Conservation (phyloP, 768 basidiomycete genomes). For the Mycena floridula region DNA sequence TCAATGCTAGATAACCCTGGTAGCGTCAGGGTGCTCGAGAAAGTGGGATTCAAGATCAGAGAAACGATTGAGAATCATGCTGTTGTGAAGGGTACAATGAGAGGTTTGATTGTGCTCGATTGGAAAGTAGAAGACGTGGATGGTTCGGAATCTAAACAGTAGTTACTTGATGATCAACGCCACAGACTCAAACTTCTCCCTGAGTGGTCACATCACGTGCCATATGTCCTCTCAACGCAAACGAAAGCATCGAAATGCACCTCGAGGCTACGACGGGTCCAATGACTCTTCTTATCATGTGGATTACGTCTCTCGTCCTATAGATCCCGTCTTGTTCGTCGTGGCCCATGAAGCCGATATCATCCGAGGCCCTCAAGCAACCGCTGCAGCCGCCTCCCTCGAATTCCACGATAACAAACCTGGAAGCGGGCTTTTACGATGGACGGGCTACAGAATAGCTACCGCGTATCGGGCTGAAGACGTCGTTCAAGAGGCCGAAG, state of each 20-base stretch:
- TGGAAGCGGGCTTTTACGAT: constrained; percentile 15
- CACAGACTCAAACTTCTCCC: too few species aligned
- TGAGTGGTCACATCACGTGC: too few species aligned
- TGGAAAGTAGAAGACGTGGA: constrained; percentile 14
- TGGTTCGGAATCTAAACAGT: too few species aligned
- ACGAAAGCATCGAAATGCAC: too few species aligned
- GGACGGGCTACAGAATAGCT: constrained; percentile 15
- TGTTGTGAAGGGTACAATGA: constrained; percentile 29
- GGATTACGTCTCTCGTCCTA: too few species aligned
- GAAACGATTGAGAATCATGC: constrained; percentile 32
- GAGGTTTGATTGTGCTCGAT: constrained; percentile 28
- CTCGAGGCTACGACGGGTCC: too few species aligned
- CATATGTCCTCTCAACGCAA: too few species aligned
- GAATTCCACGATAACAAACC: constrained; percentile 8
- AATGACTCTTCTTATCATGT: too few species aligned
- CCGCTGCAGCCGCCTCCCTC: constrained; percentile 27
- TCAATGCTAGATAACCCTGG: constrained; percentile 51
- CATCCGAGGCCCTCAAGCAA: constrained; percentile 43
- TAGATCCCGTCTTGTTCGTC: constrained; percentile 37
- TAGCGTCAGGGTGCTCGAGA: constrained; percentile 61
- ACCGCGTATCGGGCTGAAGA: constrained; percentile 16
- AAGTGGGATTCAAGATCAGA: constrained; percentile 49
- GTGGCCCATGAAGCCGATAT: constrained; percentile 79
- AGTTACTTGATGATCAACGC: too few species aligned
- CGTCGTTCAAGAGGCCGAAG: too few species aligned